A percentile compares a stretch with the other conserved stretches of the same genome.
These are phyloP conservation scores for Fomitopsis betulina DNA, from an alignment of 1,284 basidiomycete genomes.

Conservation along the genomic window DNA sequence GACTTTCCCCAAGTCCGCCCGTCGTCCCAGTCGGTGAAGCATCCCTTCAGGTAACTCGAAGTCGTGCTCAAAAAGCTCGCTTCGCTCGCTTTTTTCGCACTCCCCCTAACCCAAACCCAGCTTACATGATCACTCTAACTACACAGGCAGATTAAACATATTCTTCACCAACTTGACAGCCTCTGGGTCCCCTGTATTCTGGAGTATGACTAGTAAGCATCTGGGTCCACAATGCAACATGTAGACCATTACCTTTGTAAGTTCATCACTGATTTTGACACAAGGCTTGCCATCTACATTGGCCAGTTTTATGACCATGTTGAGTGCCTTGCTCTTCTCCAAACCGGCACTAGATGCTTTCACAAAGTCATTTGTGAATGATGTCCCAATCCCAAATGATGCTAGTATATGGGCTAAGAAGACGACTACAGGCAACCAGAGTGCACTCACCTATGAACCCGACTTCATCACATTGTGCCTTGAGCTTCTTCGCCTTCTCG, in stretches of 20 bases:
- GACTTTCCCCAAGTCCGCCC: too few species aligned
- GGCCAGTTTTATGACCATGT: constrained; percentile 91
- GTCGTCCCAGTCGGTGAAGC: too few species aligned
- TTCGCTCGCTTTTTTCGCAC: too few species aligned
- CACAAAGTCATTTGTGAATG: constrained; percentile 84
- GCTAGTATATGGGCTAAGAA: constrained; percentile 30
- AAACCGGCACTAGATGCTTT: constrained; percentile 48
- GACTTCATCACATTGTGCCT: constrained; percentile 67
- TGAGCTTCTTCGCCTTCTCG: constrained; percentile 65
- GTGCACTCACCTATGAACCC: constrained; percentile 63
- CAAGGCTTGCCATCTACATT: constrained; percentile 71
- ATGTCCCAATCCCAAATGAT: constrained; percentile 90
- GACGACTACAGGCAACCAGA: not conserved
- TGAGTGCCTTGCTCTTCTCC: constrained; percentile 75
- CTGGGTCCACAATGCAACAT: not conserved
- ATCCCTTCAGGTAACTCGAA: too few species aligned
- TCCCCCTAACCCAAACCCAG: too few species aligned
- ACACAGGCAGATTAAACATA: constrained; percentile 23
- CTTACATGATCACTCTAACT: not conserved
- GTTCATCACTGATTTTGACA: constrained; percentile 91
- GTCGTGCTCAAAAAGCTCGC: too few species aligned
- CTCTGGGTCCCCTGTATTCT: constrained; percentile 44
- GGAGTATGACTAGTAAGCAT: not conserved
- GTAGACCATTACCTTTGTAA: constrained; percentile 61
- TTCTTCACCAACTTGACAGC: constrained; percentile 41